Evolutionary conservation across 805 yeast species (phyloP).

Genomic region (Sporopachydermia quercuum): DNA sequence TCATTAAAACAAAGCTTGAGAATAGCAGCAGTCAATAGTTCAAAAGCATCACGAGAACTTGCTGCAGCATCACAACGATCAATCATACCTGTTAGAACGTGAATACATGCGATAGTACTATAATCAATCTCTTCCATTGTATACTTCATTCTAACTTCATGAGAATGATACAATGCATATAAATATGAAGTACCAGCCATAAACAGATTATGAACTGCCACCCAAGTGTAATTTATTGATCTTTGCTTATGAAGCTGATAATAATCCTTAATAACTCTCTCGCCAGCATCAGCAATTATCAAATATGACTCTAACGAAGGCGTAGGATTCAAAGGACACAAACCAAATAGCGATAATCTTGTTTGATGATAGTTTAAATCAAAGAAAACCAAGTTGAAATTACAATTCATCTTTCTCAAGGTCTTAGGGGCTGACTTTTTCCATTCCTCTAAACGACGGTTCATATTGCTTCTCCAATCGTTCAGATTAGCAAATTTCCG

Average conservation of each 20-base stretch:
- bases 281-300: slow-evolving; percentile 47
- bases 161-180: slow-evolving; percentile 59
- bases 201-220: slow-evolving; percentile 76
- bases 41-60: slow-evolving; percentile 57
- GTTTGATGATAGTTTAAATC: slow-evolving; percentile 68
- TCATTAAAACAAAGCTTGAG: slow-evolving; percentile 29
- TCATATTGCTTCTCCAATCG: slow-evolving; percentile 50
- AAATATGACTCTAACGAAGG: slow-evolving; percentile 38
- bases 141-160: slow-evolving; percentile 32
- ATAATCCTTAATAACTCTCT: slow-evolving; percentile 51
- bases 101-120: slow-evolving; percentile 27
- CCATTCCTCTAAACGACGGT: slow-evolving; percentile 48
- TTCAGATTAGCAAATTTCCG: slow-evolving; percentile 35
- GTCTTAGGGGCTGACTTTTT: slow-evolving; percentile 38
- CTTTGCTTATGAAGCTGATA: slow-evolving; percentile 38
- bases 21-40: slow-evolving; percentile 57
- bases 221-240: slow-evolving; percentile 79
- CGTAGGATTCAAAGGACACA: slow-evolving; percentile 53
- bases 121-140: slow-evolving; percentile 35
- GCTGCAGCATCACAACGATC: slow-evolving; percentile 70
- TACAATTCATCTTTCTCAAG: slow-evolving; percentile 48
- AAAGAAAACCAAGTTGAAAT: slow-evolving; percentile 57
- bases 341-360: slow-evolving; percentile 54
- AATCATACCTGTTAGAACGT: slow-evolving; percentile 42
- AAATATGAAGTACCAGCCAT: slow-evolving; percentile 81